Evolutionary conservation across 1,284 basidiomycete species (phyloP).

Genomic region (Schizopora paradoxa): DNA sequence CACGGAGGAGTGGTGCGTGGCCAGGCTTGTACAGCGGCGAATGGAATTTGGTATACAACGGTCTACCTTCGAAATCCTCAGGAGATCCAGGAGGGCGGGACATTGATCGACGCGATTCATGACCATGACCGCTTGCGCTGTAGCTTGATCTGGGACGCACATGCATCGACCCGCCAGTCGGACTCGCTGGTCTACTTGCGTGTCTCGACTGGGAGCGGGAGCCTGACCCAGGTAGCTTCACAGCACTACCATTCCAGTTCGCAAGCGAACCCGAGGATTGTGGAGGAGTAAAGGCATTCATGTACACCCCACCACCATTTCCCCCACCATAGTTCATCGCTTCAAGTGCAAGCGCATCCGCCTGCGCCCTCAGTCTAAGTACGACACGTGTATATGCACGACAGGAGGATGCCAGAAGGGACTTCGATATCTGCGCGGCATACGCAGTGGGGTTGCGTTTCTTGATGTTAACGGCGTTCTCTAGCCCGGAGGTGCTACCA

Average conservation of each 20-base stretch:
- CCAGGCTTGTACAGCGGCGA: slow-evolving; percentile 63
- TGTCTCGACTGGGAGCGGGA: slow-evolving; percentile 9
- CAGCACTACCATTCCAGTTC: no score
- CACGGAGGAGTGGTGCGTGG: slow-evolving; percentile 66
- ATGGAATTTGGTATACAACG: slow-evolving; percentile 37
- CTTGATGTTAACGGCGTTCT: slow-evolving; percentile 35
- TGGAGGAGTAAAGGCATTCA: slow-evolving; percentile 14
- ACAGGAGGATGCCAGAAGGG: slow-evolving; percentile 47
- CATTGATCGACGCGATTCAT: slow-evolving; percentile 12
- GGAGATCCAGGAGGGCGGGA: slow-evolving; percentile 19
- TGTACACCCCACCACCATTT: slow-evolving; percentile 14
- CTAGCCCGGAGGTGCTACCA: slow-evolving; percentile 28
- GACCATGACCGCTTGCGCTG: background rate
- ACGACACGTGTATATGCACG: slow-evolving; percentile 72
- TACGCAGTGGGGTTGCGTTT: slow-evolving; percentile 22
- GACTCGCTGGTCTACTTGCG: slow-evolving; percentile 12
- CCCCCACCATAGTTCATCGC: slow-evolving; percentile 19
- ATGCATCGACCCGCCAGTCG: slow-evolving; percentile 4
- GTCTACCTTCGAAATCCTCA: slow-evolving; percentile 9
- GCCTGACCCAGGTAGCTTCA: background rate
- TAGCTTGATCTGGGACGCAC: background rate
- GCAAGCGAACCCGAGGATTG: slow-evolving; percentile 14
- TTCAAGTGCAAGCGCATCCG: slow-evolving; percentile 42
- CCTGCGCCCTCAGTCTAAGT: slow-evolving; percentile 66
- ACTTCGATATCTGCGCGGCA: slow-evolving; percentile 9